These are phyloP conservation scores for Gamsiella multidivaricata DNA, from an alignment of 192 early-diverging fungal species.

Conservation along the genomic window DNA sequence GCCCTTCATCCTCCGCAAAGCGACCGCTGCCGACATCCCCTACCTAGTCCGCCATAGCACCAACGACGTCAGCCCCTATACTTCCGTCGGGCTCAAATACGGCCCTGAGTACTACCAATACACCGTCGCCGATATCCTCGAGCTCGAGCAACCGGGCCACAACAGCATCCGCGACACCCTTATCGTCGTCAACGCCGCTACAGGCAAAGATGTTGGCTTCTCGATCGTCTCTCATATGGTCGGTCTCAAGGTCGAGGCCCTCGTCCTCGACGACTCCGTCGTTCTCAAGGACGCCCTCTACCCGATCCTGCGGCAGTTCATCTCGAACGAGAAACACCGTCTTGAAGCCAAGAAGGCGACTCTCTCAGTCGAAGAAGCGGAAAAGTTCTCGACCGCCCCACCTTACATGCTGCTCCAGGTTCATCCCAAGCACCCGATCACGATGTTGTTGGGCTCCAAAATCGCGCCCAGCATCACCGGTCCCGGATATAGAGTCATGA, in stretches of 20 bases:
- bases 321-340: not conserved
- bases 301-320: constrained; percentile 27
- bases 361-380: not conserved
- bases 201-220: constrained; percentile 23
- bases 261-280: constrained; percentile 7
- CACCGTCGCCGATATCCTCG: constrained; percentile 21
- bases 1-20: constrained; percentile 20
- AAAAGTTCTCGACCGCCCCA: constrained; percentile 3
- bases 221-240: not conserved
- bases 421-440: constrained; percentile 17
- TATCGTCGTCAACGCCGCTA: constrained; percentile 27
- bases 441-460: constrained; percentile 2
- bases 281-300: constrained; percentile 3
- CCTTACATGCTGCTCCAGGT: constrained; percentile 5
- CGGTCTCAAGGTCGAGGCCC: constrained; percentile 14
- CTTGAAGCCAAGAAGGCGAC: not conserved
- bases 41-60: constrained; percentile 15
- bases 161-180: not conserved
- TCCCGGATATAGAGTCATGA: constrained; percentile 4
- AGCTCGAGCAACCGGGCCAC: not conserved
- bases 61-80: constrained; percentile 4
- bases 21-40: constrained; percentile 24
- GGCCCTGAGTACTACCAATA: constrained; percentile 29
- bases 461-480: not conserved
- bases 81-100: constrained; percentile 10